Evolutionary conservation across 169 alveolate genomes (phyloP).

Genomic region (Cystoisospora suis): DNA sequence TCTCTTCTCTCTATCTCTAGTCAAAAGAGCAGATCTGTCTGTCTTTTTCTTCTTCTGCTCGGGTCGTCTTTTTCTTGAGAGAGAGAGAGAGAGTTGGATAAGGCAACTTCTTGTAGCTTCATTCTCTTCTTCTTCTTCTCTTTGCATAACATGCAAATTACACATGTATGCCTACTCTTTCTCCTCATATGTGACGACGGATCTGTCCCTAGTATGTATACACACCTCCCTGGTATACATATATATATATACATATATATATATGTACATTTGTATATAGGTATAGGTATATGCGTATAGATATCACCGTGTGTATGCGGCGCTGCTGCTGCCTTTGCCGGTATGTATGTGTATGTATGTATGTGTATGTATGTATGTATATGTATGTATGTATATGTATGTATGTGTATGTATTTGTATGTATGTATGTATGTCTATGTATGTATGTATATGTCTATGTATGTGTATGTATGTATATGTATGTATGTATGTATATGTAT

Average conservation of each 20-base stretch:
- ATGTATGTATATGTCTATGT: not conserved
- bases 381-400: not conserved
- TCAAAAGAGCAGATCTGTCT: too few relatives aligned
- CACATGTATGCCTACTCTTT: too few relatives aligned
- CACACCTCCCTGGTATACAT: not conserved
- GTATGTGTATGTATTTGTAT: not conserved
- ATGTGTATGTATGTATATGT: not conserved
- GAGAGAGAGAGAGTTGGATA: too few relatives aligned
- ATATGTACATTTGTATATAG: not conserved
- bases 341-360: not conserved
- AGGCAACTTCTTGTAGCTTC: too few relatives aligned
- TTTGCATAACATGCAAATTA: too few relatives aligned
- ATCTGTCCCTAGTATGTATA: too few relatives aligned
- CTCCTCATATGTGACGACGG: too few relatives aligned
- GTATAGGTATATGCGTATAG: not conserved
- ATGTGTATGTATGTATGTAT: not conserved
- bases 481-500: not conserved
- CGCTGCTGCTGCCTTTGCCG: not conserved
- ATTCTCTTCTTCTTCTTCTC: too few relatives aligned
- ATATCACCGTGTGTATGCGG: not conserved
- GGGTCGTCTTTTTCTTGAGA: too few relatives aligned
- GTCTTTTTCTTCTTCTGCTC: too few relatives aligned
- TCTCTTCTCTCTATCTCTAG: too few relatives aligned
- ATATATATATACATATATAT: not conserved
- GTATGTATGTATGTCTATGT: not conserved